phyloP scores from a whole-genome alignment of 805 yeast species.

The Nakazawaea anatomiae region DNA sequence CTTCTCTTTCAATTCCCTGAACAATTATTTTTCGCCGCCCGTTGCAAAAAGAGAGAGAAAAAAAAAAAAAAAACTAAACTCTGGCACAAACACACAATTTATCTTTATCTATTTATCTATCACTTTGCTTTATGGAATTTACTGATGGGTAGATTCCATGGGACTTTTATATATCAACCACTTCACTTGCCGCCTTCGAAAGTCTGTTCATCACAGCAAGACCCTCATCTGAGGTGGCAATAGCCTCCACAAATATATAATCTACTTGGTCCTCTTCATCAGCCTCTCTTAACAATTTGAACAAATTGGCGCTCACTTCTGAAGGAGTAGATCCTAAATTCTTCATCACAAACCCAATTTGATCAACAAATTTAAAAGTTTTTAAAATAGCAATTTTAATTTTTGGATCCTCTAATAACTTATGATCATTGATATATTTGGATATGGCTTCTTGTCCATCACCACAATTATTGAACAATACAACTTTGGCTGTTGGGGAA shows the following conservation, averaged over 20 bases:
- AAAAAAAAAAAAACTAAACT: too few relatives aligned
- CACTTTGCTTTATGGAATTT: too few relatives aligned
- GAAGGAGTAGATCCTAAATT: conserved; percentile 40
- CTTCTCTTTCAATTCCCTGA: too few relatives aligned
- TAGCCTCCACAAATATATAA: conserved; percentile 78
- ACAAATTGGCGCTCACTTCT: conserved; percentile 72
- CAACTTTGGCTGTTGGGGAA: conserved; percentile 83
- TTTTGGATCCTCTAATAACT: conserved; percentile 5
- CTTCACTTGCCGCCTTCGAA: conserved; percentile 69
- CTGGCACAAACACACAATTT: too few relatives aligned
- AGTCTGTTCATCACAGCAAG: conserved; percentile 92
- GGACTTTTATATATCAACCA: conserved; percentile 9
- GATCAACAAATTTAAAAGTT: conserved; percentile 27
- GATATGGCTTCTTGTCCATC: conserved; percentile 32
- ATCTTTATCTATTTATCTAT: background rate
- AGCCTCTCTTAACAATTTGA: conserved; percentile 65
- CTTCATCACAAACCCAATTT: conserved; percentile 22
- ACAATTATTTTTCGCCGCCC: too few relatives aligned
- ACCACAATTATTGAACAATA: conserved; percentile 49
- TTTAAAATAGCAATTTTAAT: conserved; percentile 53
- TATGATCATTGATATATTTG: conserved; percentile 15
- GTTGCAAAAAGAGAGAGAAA: too few relatives aligned
- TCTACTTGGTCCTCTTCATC: conserved; percentile 62
- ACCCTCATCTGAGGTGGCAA: conserved; percentile 72
- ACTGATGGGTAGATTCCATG: too few relatives aligned